These are phyloP conservation scores for Candida fluviatilis DNA, from an alignment of 805 yeast genomes.

Conservation along the genomic window DNA sequence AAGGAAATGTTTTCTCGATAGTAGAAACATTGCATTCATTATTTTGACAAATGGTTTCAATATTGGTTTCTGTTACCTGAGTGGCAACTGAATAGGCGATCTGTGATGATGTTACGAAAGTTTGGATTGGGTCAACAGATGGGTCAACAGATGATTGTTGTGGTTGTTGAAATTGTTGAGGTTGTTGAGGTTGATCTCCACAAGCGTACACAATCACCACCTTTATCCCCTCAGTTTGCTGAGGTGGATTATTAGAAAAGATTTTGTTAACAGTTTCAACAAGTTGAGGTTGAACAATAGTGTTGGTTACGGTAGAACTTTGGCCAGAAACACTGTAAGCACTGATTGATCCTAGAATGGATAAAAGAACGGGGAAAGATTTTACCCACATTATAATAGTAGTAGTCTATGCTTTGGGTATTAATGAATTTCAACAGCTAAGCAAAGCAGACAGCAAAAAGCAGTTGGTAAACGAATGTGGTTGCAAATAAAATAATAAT, in stretches of 20 bases:
- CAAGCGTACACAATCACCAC: constrained; percentile 27
- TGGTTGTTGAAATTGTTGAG: too few species aligned
- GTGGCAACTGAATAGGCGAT: constrained; percentile 18
- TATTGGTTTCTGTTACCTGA: constrained; percentile 10
- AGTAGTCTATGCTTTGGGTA: too few species aligned
- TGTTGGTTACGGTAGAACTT: constrained; percentile 20
- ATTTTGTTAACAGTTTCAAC: constrained; percentile 14
- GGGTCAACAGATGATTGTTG: constrained; percentile 1
- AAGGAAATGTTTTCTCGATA: constrained; percentile 9
- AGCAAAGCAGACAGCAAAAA: too few species aligned
- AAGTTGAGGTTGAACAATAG: constrained; percentile 21
- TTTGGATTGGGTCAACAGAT: constrained; percentile 4
- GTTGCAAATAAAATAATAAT: too few species aligned
- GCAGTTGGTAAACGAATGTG: too few species aligned
- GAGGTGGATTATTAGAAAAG: constrained; percentile 16
- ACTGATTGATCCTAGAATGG: constrained; percentile 1
- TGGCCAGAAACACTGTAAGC: constrained; percentile 9
- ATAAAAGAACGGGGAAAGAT: constrained; percentile 3
- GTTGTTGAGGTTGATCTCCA: background rate
- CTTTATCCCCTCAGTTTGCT: constrained; percentile 22
- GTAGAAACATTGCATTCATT: constrained; percentile 11
- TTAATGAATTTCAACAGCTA: too few species aligned
- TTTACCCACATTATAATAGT: constrained; percentile 5
- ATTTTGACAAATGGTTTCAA: constrained; percentile 14
- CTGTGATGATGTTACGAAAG: constrained; percentile 15